Percentiles rank a stretch among this genome's conserved stretches.
These are phyloP conservation scores for Elaphomyces granulatus DNA, from an alignment of 495 filamentous ascomycete species.

Conservation along the genomic window DNA sequence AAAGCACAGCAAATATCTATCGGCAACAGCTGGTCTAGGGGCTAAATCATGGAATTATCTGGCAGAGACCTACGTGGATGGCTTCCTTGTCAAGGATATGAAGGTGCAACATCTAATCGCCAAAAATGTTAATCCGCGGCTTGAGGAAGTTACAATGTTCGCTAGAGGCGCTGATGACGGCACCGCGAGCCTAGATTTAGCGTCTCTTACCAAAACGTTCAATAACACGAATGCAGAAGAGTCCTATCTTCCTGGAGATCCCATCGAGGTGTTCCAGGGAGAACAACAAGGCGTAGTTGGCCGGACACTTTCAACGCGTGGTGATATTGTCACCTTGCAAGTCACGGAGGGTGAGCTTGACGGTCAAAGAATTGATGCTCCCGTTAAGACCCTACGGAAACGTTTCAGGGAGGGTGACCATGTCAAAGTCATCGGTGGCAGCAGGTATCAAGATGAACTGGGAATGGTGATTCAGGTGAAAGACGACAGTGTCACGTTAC, in stretches of 20 bases:
- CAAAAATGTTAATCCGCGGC: conserved; percentile 77
- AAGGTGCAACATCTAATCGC: conserved; percentile 71
- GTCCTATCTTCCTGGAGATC: conserved; percentile 78
- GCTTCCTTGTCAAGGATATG: conserved; percentile 88
- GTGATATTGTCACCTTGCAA: conserved; percentile 78
- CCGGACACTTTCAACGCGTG: conserved; percentile 70
- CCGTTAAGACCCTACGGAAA: conserved; percentile 85
- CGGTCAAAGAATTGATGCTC: conserved; percentile 82
- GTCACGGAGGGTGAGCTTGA: conserved; percentile 72
- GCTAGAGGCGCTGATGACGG: conserved; percentile 80
- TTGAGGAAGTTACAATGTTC: conserved; percentile 93
- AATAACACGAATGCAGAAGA: conserved; percentile 64
- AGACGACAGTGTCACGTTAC: conserved; percentile 77
- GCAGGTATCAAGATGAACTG: conserved; percentile 81
- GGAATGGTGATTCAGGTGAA: conserved; percentile 92
- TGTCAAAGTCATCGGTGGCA: conserved; percentile 95
- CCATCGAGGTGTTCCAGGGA: conserved; percentile 89
- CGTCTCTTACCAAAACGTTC: conserved; percentile 71
- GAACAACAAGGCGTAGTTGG: conserved; percentile 88
- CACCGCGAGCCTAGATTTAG: conserved; percentile 82
- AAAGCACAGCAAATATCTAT: conserved; percentile 59
- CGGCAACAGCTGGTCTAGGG: conserved; percentile 37
- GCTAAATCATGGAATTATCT: conserved; percentile 69
- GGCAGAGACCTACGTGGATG: conserved; percentile 78
- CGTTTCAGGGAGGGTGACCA: conserved; percentile 89